phyloP scores from a whole-genome alignment of 78 protist genomes.

The Planoprotostelium fungivorum region DNA sequence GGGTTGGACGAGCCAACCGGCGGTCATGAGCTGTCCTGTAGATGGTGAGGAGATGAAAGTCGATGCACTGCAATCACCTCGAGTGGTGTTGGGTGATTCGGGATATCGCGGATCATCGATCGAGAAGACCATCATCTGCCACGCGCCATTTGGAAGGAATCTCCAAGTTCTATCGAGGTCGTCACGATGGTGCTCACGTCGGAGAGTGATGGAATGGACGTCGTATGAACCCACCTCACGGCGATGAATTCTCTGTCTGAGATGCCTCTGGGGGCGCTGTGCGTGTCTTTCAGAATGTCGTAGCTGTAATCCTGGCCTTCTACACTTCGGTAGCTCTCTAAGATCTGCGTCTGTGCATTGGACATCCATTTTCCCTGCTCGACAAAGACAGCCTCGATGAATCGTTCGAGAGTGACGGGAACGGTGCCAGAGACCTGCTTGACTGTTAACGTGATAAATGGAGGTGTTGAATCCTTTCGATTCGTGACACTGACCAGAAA shows the following conservation, averaged over 20 bases:
- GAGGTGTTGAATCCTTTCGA: not conserved
- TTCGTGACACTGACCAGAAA: not conserved
- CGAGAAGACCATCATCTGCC: not conserved
- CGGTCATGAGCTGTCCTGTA: not conserved
- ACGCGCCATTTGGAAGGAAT: not conserved
- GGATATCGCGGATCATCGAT: not conserved
- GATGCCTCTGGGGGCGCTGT: not conserved
- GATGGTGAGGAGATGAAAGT: not conserved
- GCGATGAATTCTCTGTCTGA: not conserved
- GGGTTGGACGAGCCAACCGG: not conserved
- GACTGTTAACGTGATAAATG: not conserved
- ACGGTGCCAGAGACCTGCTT: not conserved
- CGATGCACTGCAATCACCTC: not conserved
- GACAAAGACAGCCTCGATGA: not conserved
- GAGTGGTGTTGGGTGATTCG: not conserved
- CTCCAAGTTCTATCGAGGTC: not conserved
- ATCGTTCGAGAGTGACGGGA: not conserved
- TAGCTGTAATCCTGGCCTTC: not conserved
- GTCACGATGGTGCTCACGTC: too few relatives aligned
- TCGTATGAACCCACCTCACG: not conserved
- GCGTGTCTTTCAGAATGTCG: not conserved
- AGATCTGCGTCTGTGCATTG: not conserved
- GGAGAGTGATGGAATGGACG: too few relatives aligned
- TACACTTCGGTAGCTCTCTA: not conserved
- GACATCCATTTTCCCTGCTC: not conserved